Evolutionary conservation across 805 yeast genomes (phyloP), one percentile per base, ranked within the genome.

Genomic region (Candida loeiensis): DNA sequence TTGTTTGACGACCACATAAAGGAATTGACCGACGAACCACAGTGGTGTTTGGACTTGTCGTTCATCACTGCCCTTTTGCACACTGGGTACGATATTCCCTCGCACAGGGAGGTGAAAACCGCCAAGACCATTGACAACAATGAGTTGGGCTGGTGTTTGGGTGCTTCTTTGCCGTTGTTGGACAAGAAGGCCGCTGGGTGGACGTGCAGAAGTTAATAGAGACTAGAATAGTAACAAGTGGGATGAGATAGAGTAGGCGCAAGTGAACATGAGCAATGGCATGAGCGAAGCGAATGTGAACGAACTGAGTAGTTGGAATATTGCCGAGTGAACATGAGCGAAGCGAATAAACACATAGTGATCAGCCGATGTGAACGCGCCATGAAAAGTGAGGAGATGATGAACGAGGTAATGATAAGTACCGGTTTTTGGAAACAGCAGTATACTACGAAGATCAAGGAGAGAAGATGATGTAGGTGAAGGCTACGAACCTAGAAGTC

Each of bases 131-230:
- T 93, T 52, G 84, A 80, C 38, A 79, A 80, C 56, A 89, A 87
- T 54, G 99, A 93, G 67, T 74, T 93, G 38, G 99, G 99, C 24
- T 93, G 99, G 99, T 93, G 98, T 71, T 72, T 93, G 41, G 99
- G 99, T 53, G 99, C 98, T 1, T 87, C 97, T 2, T 74, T 93
- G 53, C 98, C 98, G 6, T 69, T 93, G 51, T 71, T 93, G 50
- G 93, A 85, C 46, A 70, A 73, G 45, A 64, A 60, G 33, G 64
- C 53, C 33, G 64, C 77, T 15, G 80, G 79, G 29, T 87, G 96
- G 96, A 73, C 69, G 38, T 88, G 96, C 63, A 69, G 63, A 43
- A 64, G 72, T 11, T 38, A 26, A 30, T n/a, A 28, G 7, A 8
- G 21, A 30, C 12, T 15, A 27, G n/a, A 22, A 36, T 29, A 36